Conservation (phyloP, 305 asterid species). For the Solanum hybrid region DNA sequence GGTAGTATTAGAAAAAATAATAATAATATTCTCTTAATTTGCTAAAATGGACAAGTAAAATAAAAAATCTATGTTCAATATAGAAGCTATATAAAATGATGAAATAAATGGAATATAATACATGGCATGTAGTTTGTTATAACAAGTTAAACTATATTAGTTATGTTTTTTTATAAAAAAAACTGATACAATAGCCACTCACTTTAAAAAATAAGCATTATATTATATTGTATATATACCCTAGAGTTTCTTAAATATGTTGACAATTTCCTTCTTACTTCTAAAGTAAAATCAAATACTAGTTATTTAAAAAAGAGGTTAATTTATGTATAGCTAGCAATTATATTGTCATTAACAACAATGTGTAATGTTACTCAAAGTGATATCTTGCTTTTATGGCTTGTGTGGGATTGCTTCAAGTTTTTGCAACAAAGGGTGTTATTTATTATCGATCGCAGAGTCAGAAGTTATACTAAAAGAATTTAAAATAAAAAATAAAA, state of each 20-base stretch:
- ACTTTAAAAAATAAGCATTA: too few relatives aligned
- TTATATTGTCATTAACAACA: background rate
- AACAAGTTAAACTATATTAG: too few relatives aligned
- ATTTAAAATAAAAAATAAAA: background rate
- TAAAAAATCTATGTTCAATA: too few relatives aligned
- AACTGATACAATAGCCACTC: too few relatives aligned
- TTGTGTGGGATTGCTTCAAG: background rate
- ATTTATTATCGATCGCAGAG: background rate
- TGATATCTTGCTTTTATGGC: background rate
- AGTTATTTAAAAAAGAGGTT: background rate
- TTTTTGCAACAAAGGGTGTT: background rate
- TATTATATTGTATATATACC: too few relatives aligned
- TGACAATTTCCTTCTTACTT: background rate
- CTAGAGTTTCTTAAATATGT: background rate
- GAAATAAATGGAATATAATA: too few relatives aligned
- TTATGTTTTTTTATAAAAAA: too few relatives aligned
- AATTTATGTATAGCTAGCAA: background rate
- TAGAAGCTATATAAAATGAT: background rate
- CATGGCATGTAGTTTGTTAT: background rate
- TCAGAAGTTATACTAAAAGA: too few relatives aligned
- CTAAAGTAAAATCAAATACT: background rate
- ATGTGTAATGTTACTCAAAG: conserved; percentile 6
- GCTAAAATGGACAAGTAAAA: too few relatives aligned
- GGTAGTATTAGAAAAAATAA: background rate
- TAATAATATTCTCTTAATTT: too few relatives aligned